Percentiles rank a stretch among this genome's conserved stretches.
phyloP scores from a whole-genome alignment of 345 rosid species.

The Rhodamnia rubescens region DNA sequence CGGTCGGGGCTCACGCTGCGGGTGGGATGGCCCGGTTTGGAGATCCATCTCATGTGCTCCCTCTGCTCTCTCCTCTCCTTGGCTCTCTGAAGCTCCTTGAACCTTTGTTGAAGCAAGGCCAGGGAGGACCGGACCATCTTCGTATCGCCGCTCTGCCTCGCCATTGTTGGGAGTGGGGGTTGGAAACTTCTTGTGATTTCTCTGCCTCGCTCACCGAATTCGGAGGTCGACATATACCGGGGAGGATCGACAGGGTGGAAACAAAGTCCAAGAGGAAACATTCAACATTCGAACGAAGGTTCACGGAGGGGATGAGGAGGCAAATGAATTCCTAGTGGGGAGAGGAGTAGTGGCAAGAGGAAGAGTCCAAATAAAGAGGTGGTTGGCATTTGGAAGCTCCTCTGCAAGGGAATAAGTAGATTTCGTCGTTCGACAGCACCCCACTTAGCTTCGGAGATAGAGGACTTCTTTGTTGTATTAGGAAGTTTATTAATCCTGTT shows the following conservation, averaged over 20 bases:
- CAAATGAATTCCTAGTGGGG: conserved; percentile 24
- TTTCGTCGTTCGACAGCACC: conserved; percentile 4
- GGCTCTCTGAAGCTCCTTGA: conserved; percentile 42
- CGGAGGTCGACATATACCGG: background rate
- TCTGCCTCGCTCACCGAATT: background rate
- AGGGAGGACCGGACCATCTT: conserved; percentile 38
- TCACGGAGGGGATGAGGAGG: conserved; percentile 34
- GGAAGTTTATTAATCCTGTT: conserved; percentile 1
- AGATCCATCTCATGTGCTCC: conserved; percentile 32
- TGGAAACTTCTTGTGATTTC: background rate
- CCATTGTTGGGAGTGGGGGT: conserved; percentile 8
- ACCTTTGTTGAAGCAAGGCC: conserved; percentile 63
- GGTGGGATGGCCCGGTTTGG: conserved; percentile 11
- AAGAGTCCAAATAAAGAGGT: conserved; percentile 27
- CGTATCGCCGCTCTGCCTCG: conserved; percentile 26
- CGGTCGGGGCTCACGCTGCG: background rate
- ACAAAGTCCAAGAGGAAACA: conserved; percentile 29
- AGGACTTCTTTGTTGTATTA: conserved; percentile 6
- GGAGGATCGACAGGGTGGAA: conserved; percentile 19
- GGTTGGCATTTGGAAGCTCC: conserved; percentile 31
- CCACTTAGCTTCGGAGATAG: conserved; percentile 14
- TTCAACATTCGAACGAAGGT: conserved; percentile 6
- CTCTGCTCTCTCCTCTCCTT: conserved; percentile 49
- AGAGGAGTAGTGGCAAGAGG: conserved; percentile 9
- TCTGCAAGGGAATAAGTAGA: conserved; percentile 13